Evolutionary conservation across 2,329 filamentous ascomycete genomes (phyloP), one percentile per base, ranked within the genome.

Genomic region (Aspergillus sp.): DNA sequence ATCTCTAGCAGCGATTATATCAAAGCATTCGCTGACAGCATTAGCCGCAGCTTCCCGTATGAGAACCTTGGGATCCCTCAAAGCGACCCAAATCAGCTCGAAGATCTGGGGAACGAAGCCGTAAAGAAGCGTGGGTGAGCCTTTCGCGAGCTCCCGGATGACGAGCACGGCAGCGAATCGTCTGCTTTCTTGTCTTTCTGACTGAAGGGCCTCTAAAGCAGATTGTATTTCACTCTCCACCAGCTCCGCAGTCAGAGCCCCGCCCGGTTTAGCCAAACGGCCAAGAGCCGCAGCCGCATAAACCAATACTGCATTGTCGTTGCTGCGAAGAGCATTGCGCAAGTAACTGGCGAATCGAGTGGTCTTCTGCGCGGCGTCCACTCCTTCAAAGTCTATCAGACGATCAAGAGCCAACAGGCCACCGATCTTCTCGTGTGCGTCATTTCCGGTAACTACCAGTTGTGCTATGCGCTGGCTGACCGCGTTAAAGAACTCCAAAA

Each of bases 181-280:
- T 68, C 94, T 86, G 73, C 94, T 94, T 79, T 99, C 95, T 69
- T 96, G 89, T 66, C 94, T 87, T 74, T 98, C 96, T 52, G 93
- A 93, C 74, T 98, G 94, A 59, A 99, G 86, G 91, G 93, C 98
- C 79, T 99, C 95, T 57, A 99, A 83, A 2, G 96, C 93, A 17
- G 92, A 95, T 76, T 97, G 96, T 63, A 98, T 93, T 78, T 99
- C 94, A 57, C 92, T 94, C 73, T 99, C 95, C 59, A 99, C 95
- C 57, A 99, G 82, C 76, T 98, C 94, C 7, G 94, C 96, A 48
- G 96, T 97, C 65, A 98, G 83, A 32, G 95, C 93, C 62, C 95
- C 95, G 63, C 95, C 95, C 0, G 95, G 95, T 67, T 91, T 89
- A 63, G 94, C 96, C 61, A 99, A 85, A 73, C 93, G 91, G 49